Evolutionary conservation across 2,329 filamentous ascomycete genomes (phyloP).

Genomic region (Nothophaeocryptopus gaeumannii): DNA sequence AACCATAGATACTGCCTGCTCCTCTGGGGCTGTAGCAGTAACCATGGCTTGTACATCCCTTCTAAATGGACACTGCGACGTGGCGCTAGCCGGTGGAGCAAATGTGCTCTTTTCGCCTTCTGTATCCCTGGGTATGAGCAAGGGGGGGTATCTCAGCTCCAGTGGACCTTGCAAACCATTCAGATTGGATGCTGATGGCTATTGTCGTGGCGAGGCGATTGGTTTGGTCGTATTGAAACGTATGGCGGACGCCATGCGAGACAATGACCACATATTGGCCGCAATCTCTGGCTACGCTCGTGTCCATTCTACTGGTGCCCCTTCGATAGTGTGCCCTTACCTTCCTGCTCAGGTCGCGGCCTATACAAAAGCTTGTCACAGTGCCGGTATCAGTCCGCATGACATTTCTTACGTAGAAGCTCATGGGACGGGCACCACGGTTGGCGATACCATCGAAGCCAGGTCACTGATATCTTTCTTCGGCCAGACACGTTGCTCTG

Average conservation of each 20-base stretch:
- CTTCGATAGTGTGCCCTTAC: not conserved
- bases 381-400: not conserved
- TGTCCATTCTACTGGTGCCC: not conserved
- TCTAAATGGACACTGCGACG: constrained; percentile 26
- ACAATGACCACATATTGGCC: constrained; percentile 33
- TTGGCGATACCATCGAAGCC: constrained; percentile 3
- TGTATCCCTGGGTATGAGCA: constrained; percentile 34
- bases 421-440: constrained; percentile 7
- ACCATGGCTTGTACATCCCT: constrained; percentile 31
- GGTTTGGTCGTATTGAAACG: constrained; percentile 31
- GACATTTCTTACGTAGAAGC: constrained; percentile 2
- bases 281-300: constrained; percentile 21
- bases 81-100: constrained; percentile 37
- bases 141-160: constrained; percentile 42
- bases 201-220: constrained; percentile 35
- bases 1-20: not conserved
- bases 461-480: not conserved
- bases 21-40: constrained; percentile 19
- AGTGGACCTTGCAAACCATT: constrained; percentile 49
- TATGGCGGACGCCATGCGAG: constrained; percentile 31
- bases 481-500: not conserved
- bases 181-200: constrained; percentile 18
- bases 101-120: constrained; percentile 35
- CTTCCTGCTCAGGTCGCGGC: not conserved
- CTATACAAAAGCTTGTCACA: not conserved